Evolutionary conservation across 2,329 filamentous ascomycete genomes (phyloP).

Genomic region (Fusarium oligoseptatum): DNA sequence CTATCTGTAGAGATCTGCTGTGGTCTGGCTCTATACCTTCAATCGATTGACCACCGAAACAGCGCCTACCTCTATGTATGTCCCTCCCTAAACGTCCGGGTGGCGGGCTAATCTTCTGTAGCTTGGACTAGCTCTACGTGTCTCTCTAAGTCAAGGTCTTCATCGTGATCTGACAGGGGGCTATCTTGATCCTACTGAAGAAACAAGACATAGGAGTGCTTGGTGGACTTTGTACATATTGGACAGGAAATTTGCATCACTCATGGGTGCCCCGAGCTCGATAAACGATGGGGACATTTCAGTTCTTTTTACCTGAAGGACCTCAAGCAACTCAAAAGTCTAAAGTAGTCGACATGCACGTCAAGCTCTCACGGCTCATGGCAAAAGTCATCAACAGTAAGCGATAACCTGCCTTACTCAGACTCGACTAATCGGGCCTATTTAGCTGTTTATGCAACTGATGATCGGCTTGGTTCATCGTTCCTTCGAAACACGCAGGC

Average conservation of each 20-base stretch:
- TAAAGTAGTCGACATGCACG: slow-evolving; percentile 1
- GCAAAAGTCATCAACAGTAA: slow-evolving; percentile 18
- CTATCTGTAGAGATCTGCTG: slow-evolving; percentile 18
- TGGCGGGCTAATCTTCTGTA: background rate
- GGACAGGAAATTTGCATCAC: slow-evolving; percentile 11
- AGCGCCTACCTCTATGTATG: slow-evolving; percentile 19
- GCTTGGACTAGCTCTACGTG: slow-evolving; percentile 12
- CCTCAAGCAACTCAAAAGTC: slow-evolving; percentile 7
- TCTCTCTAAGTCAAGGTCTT: slow-evolving; percentile 13
- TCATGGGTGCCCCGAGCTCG: slow-evolving; percentile 17
- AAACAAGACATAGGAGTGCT: background rate
- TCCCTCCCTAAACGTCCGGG: background rate
- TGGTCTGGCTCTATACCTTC: slow-evolving; percentile 14
- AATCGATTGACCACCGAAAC: slow-evolving; percentile 20
- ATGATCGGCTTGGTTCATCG: background rate
- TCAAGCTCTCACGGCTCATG: slow-evolving; percentile 12
- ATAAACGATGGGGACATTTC: slow-evolving; percentile 22
- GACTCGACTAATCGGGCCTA: too few relatives aligned
- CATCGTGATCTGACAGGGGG: slow-evolving; percentile 10
- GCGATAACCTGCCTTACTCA: background rate
- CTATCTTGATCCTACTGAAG: background rate
- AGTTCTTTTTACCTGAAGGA: background rate
- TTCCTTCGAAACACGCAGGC: slow-evolving; percentile 10
- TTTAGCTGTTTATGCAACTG: slow-evolving; percentile 3
- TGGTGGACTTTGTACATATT: slow-evolving; percentile 25